Evolutionary conservation across 1,284 basidiomycete species (phyloP), one percentile per base, ranked within the genome.

Genomic region (Ustilago lituana): DNA sequence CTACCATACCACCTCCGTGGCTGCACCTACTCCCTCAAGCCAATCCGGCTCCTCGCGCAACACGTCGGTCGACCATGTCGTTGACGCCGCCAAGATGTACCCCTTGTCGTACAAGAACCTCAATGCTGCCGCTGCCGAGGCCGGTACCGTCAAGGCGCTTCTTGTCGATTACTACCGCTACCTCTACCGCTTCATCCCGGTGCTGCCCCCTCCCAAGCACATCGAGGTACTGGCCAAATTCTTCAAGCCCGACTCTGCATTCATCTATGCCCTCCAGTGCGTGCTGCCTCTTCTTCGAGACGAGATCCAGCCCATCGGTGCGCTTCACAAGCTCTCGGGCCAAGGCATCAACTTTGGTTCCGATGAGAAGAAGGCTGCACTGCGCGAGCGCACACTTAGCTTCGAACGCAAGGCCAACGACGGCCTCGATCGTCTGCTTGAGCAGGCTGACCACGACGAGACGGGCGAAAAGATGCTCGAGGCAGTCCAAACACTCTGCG

Each of bases 161-260:
- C 47, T 76, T 19, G 51, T 49, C 29, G 74, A 77, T n/a, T 78
- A 72, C 61, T 78, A 77, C 54, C 71, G 66, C 55, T 70, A 71
- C 39, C 62, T 78, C 17, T 77, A 78, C 47, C 73, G 76, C 40
- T 78, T 78, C 66, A 71, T 78, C 15, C 75, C 76, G 1, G 64
- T 78, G 14, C 40, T 76, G 22, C 72, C 67, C 1, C 57, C 69
- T 4, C 72, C 76, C 36, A 55, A 50, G 44, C 60, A 75, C 35
- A 41, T 77, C 37, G 64, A 73, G 27, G 44, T 55, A 22, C 40
- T 77, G n/a, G 43, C 64, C 41, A 48, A 41, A 24, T 54, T 43
- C 43, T 70, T 68, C 52, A 38, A 55, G 7, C 56, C 73, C 17
- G 62, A 72, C n/a, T 75, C 72, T 22, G 55, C 74, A 27, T 73